Evolutionary conservation across 257 asterid species (phyloP).

Genomic region (Linaria vulgaris): DNA sequence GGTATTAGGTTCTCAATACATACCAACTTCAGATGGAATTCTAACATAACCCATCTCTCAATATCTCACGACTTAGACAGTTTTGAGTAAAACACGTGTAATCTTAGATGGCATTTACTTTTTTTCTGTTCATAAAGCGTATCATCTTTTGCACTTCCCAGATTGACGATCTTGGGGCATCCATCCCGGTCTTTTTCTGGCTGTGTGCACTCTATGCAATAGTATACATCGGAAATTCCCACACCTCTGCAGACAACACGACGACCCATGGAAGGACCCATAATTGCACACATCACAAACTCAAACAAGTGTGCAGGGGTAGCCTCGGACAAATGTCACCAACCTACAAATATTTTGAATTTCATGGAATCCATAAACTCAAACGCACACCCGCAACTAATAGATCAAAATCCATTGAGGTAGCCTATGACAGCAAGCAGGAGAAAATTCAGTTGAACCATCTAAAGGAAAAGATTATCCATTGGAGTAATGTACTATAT

Average conservation of each 20-base stretch:
- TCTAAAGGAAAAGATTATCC: too few species aligned
- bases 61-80: background rate
- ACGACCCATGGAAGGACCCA: constrained; percentile 86
- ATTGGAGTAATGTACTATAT: too few species aligned
- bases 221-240: constrained; percentile 84
- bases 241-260: constrained; percentile 84
- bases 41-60: background rate
- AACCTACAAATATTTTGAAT: too few species aligned
- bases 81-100: background rate
- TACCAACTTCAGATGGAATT: background rate
- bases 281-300: constrained; percentile 90
- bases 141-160: constrained; percentile 87
- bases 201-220: constrained; percentile 89
- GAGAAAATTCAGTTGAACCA: too few species aligned
- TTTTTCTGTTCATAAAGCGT: constrained; percentile 81
- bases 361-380: too few species aligned
- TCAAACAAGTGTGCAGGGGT: constrained; percentile 84
- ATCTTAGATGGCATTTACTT: background rate
- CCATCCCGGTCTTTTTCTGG: constrained; percentile 86
- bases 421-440: too few species aligned
- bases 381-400: too few species aligned
- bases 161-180: constrained; percentile 82
- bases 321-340: too few species aligned
- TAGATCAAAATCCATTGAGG: too few species aligned
- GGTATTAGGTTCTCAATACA: too few species aligned